phyloP scores from a whole-genome alignment of 331 rosid species.

The Quercus lobata region DNA sequence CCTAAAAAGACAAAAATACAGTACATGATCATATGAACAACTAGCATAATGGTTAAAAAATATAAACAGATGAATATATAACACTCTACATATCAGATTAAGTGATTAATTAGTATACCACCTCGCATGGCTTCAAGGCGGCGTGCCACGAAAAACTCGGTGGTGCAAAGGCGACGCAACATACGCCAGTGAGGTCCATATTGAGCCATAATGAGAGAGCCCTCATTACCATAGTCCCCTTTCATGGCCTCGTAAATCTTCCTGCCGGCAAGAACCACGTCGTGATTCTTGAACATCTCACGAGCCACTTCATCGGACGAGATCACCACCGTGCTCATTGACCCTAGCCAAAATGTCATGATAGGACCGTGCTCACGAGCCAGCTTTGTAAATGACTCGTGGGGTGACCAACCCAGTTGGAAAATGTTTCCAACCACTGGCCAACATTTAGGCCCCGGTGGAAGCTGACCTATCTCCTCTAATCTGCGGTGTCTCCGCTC shows the following conservation, averaged over 20 bases:
- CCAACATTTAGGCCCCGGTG: slow-evolving; percentile 78
- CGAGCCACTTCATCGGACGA: slow-evolving; percentile 64
- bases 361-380: slow-evolving; percentile 64
- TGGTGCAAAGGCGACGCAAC: slow-evolving; percentile 44
- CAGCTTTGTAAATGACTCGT: slow-evolving; percentile 50
- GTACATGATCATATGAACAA: no score
- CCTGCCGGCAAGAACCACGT: slow-evolving; percentile 59
- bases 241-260: slow-evolving; percentile 82
- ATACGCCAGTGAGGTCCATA: slow-evolving; percentile 77
- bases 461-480: slow-evolving; percentile 29
- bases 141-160: slow-evolving; percentile 46
- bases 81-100: no score
- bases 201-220: slow-evolving; percentile 54
- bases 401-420: slow-evolving; percentile 60
- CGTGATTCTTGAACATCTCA: slow-evolving; percentile 66
- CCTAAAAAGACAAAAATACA: no score
- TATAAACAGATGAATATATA: no score
- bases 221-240: slow-evolving; percentile 44
- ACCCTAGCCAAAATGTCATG: slow-evolving; percentile 81
- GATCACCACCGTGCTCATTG: slow-evolving; percentile 73
- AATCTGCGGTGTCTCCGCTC: slow-evolving; percentile 1
- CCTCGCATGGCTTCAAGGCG: slow-evolving; percentile 41
- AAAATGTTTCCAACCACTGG: slow-evolving; percentile 77
- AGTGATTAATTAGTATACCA: background rate
- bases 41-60: no score